Conservation (phyloP, 164 flowering plant species). For the Echeveria elegans region DNA sequence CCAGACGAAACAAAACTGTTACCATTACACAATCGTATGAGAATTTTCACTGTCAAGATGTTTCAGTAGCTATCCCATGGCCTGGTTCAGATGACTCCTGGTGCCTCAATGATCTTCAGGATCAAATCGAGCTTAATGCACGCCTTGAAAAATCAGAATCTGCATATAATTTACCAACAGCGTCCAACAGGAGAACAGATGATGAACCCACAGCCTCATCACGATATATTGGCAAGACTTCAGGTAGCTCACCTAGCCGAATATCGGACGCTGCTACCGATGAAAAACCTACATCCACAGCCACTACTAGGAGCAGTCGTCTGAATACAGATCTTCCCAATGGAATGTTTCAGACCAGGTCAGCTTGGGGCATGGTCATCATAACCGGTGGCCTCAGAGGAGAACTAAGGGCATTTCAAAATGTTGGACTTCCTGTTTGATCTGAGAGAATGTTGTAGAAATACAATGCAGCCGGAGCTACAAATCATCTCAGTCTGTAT, state of each 20-base stretch:
- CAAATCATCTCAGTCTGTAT: not conserved
- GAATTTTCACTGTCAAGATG: slow-evolving; percentile 86
- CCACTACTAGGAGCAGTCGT: slow-evolving; percentile 36
- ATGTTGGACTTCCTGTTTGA: slow-evolving; percentile 84
- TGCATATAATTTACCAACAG: slow-evolving; percentile 45
- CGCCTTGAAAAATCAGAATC: slow-evolving; percentile 29
- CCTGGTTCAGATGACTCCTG: slow-evolving; percentile 51
- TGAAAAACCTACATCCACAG: slow-evolving; percentile 50
- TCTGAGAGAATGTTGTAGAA: slow-evolving; percentile 19
- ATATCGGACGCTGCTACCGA: slow-evolving; percentile 78
- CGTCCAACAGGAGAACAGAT: slow-evolving; percentile 30
- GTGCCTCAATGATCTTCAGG: slow-evolving; percentile 22
- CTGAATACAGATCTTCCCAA: slow-evolving; percentile 37
- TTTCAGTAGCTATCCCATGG: slow-evolving; percentile 91
- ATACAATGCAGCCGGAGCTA: not conserved
- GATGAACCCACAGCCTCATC: slow-evolving; percentile 26
- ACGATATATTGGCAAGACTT: slow-evolving; percentile 31
- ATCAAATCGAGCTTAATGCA: slow-evolving; percentile 21
- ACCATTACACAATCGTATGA: slow-evolving; percentile 74
- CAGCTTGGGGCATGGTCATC: slow-evolving; percentile 92
- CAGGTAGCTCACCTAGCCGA: slow-evolving; percentile 57
- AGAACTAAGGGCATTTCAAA: slow-evolving; percentile 76
- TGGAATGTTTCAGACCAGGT: slow-evolving; percentile 28
- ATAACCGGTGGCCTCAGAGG: slow-evolving; percentile 88
- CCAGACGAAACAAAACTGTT: slow-evolving; percentile 64